Base-by-base conservation (phyloP, 2,329 filamentous ascomycete genomes). In the Tolypocladium pustulatum region DNA sequence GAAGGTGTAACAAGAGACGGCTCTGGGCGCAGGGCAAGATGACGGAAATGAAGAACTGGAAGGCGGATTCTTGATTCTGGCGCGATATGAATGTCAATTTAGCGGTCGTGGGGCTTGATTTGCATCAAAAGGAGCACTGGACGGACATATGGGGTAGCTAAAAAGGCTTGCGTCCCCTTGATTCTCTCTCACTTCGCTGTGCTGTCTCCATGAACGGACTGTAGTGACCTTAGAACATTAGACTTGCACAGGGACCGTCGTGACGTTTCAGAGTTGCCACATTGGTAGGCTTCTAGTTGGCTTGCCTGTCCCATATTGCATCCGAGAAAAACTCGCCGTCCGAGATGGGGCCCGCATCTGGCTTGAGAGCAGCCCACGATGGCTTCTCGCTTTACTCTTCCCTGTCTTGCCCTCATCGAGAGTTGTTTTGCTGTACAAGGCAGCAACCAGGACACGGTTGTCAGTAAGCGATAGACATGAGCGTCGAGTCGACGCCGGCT, bases 1-100 rank as follows among this genome's bases (percentile, higher is more conserved):
- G 49, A 69, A 71, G 30, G 73, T 68, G 54, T 75, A 63, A 70
- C 49, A 22, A 54, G 41, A 34, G 30, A 25, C 20, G n/a, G 32
- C 32, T 7, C 32, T 38, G n/a, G 34, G 53, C 17, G n/a, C n/a
- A 38, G 34, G 10, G 36, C 32, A 13, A 37, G 52, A 15, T 17
- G 34, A 17, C 27, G 32, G 34, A 40, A 0, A 27, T 1, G 36
- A 51, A 58, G 9, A 51, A 61, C 57, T 34, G 30, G 57, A 41
- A 40, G 57, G 60, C 53, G 58, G 58, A 38, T 41, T 60, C 25
- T 62, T 53, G 49, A 15, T 53, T 36, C 30, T 53, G 49, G 30
- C 49, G 20, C 36, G 49, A 34, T 53, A 36, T 53, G 30, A 13
- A 34, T 36, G 49, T 53, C 49, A 13, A 53, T 53, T 53, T 53